Conservation (phyloP, 1,284 basidiomycete genomes). For the Polyporus tsugae region DNA sequence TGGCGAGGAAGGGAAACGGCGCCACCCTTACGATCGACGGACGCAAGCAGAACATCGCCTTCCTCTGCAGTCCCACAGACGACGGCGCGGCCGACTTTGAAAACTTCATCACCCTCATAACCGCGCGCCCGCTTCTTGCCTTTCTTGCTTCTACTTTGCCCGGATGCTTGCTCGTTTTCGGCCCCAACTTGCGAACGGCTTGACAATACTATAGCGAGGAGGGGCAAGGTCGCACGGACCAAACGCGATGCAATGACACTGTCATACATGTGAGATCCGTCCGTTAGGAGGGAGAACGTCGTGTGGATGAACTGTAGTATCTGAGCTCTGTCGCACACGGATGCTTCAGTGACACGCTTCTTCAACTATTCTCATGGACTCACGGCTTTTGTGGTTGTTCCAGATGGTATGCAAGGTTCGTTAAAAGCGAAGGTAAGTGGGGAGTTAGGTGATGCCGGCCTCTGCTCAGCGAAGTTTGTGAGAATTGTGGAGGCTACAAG, state of each 20-base stretch:
- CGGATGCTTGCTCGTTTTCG: slow-evolving; percentile 33
- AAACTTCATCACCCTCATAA: slow-evolving; percentile 82
- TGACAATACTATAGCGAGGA: slow-evolving; percentile 58
- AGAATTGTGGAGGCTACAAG: background rate
- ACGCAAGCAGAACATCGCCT: slow-evolving; percentile 59
- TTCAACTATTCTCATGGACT: slow-evolving; percentile 36
- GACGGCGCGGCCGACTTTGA: slow-evolving; percentile 61
- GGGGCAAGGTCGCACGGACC: slow-evolving; percentile 60
- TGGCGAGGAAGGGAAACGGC: background rate
- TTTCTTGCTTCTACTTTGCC: slow-evolving; percentile 54
- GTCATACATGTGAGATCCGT: slow-evolving; percentile 58
- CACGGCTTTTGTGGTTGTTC: slow-evolving; percentile 63
- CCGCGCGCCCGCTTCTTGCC: slow-evolving; percentile 80
- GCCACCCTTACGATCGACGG: slow-evolving; percentile 65
- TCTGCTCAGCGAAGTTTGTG: slow-evolving; percentile 45
- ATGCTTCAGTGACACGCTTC: background rate
- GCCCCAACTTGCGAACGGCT: slow-evolving; percentile 44
- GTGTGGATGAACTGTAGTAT: slow-evolving; percentile 50
- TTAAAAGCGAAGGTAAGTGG: slow-evolving; percentile 56
- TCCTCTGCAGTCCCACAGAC: slow-evolving; percentile 60
- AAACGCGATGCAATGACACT: slow-evolving; percentile 61
- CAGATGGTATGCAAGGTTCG: slow-evolving; percentile 63
- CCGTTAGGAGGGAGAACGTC: slow-evolving; percentile 51
- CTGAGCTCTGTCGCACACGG: slow-evolving; percentile 8
- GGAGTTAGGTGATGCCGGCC: slow-evolving; percentile 59